Percentiles rank a stretch among this genome's conserved stretches.
phyloP scores from a whole-genome alignment of 192 early-diverging fungal genomes.

The Coemansia asiatica region DNA sequence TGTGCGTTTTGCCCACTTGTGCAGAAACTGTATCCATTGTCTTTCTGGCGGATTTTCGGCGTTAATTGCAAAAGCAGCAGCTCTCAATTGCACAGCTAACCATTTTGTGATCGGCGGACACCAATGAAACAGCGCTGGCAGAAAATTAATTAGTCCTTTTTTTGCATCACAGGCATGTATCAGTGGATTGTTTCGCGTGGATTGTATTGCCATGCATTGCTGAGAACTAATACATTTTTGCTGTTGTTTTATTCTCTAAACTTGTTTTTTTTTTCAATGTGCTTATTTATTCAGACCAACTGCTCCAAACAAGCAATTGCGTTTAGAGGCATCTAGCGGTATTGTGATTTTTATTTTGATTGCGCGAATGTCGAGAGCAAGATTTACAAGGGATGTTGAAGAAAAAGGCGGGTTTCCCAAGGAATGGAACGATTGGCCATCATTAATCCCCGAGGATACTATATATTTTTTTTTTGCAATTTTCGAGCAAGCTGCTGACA shows the following conservation, averaged over 20 bases:
- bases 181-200: not conserved
- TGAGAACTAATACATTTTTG: not conserved
- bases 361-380: conserved; percentile 6
- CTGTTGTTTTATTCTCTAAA: not conserved
- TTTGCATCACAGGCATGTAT: not conserved
- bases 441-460: conserved; percentile 5
- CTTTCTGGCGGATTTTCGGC: too few relatives aligned
- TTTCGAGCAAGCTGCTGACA: not conserved
- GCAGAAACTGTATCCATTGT: too few relatives aligned
- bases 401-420: conserved; percentile 3
- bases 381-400: not conserved
- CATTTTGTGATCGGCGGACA: not conserved
- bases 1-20: too few relatives aligned
- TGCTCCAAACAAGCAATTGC: not conserved
- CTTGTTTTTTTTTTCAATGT: not conserved
- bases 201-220: too few relatives aligned
- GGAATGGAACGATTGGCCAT: conserved; percentile 1
- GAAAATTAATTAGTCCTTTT: not conserved
- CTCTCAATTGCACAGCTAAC: not conserved
- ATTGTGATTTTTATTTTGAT: not conserved
- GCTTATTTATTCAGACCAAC: not conserved
- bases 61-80: not conserved
- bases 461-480: not conserved
- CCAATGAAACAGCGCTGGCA: not conserved
- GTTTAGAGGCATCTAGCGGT: not conserved